A percentile compares a stretch with the other conserved stretches of the same genome.
Conservation (phyloP, 306 rosid genomes). For the Vigna radiata region DNA sequence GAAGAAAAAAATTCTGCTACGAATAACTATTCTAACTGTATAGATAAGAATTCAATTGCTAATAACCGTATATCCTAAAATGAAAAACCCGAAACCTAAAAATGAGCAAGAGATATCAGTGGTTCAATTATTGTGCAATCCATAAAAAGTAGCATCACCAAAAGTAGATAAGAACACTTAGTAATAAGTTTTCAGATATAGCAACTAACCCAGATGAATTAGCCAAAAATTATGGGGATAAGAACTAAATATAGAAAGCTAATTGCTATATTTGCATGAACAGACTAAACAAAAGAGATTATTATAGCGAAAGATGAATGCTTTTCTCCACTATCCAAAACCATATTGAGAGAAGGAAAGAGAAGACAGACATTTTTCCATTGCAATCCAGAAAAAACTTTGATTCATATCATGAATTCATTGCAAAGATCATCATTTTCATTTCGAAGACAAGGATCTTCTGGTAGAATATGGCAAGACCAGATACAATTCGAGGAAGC, state of each 20-base stretch:
- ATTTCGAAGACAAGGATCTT: conserved; percentile 85
- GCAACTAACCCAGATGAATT: conserved; percentile 10
- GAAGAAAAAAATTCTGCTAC: not conserved
- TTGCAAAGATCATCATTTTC: conserved; percentile 73
- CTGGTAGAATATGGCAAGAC: conserved; percentile 76
- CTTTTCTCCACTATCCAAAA: not conserved
- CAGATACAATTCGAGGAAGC: conserved; percentile 23
- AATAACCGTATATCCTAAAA: not conserved
- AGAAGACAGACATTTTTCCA: not conserved
- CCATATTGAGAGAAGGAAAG: conserved; percentile 26
- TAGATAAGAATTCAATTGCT: no score
- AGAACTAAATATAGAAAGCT: conserved; percentile 3
- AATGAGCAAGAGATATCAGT: not conserved
- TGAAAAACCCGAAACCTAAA: not conserved
- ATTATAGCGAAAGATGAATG: not conserved
- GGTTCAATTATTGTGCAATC: not conserved
- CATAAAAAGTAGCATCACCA: conserved; percentile 29
- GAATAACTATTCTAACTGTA: not conserved
- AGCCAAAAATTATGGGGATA: conserved; percentile 29
- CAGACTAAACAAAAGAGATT: conserved; percentile 28
- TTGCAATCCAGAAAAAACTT: not conserved
- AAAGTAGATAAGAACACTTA: conserved; percentile 11
- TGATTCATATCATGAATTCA: conserved; percentile 45
- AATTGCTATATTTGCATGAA: conserved; percentile 43
- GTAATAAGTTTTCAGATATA: conserved; percentile 14